Evolutionary conservation across 371 early-diverging fungal genomes (phyloP).

Genomic region (Capniomyces stellatus): DNA sequence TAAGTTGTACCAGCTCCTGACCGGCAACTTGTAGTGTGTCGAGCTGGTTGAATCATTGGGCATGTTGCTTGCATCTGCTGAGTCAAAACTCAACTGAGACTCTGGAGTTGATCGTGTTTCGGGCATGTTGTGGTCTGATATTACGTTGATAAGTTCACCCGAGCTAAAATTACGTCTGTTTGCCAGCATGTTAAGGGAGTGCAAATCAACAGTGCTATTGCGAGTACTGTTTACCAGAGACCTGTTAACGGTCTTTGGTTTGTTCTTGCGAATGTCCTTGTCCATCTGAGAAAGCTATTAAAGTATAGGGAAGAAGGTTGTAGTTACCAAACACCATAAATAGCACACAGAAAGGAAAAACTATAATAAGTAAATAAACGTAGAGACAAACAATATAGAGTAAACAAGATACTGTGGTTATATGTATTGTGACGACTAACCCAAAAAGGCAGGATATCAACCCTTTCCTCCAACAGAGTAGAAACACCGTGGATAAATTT

Average conservation of each 20-base stretch:
- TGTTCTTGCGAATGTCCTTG: constrained; percentile 59
- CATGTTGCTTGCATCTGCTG: constrained; percentile 7
- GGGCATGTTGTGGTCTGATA: too few species aligned
- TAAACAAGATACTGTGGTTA: too few species aligned
- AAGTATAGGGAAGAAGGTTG: neutral
- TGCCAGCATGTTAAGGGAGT: constrained; percentile 6
- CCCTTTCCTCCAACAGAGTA: constrained; percentile 71
- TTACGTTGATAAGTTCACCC: too few species aligned
- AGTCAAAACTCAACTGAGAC: constrained; percentile 8
- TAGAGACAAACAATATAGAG: constrained; percentile 15
- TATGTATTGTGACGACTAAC: neutral
- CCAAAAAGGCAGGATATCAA: constrained; percentile 95
- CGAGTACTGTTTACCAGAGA: constrained; percentile 17
- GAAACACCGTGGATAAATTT: constrained; percentile 98
- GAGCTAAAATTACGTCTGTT: too few species aligned
- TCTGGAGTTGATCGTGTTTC: constrained; percentile 4
- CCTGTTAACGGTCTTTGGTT: constrained; percentile 12
- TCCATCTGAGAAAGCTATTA: constrained; percentile 72
- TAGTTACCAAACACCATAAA: constrained; percentile 5
- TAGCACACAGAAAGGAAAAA: constrained; percentile 2
- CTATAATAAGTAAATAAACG: neutral
- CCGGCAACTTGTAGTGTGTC: neutral
- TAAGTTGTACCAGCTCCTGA: constrained; percentile 3
- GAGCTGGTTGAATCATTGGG: neutral
- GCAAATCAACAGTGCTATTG: constrained; percentile 15